These are phyloP conservation scores for Naganishia cerealis DNA, from an alignment of 1,284 basidiomycete species.

Conservation along the genomic window DNA sequence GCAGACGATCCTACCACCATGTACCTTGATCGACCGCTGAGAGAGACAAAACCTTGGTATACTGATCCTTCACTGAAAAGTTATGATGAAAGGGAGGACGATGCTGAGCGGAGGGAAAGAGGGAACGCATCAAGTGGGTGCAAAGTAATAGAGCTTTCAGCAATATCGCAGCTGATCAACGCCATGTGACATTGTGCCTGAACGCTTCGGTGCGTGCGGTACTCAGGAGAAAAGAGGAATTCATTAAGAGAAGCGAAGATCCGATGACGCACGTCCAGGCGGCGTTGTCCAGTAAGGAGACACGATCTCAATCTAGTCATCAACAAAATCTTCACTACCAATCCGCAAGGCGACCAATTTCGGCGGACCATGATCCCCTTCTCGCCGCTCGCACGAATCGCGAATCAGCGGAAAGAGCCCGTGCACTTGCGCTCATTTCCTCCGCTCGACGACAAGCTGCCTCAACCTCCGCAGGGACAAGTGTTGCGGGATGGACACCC, in stretches of 20 bases:
- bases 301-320: conserved; percentile 18
- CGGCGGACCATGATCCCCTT: conserved; percentile 25
- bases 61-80: conserved; percentile 48
- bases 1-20: conserved; percentile 52
- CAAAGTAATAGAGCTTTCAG: not conserved
- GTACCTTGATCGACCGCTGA: conserved; percentile 52
- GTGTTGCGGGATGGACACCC: not conserved
- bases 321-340: conserved; percentile 19
- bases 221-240: conserved; percentile 49
- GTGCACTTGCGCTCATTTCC: conserved; percentile 49
- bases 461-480: not conserved
- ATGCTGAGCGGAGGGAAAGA: conserved; percentile 46
- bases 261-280: conserved; percentile 47
- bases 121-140: conserved; percentile 47
- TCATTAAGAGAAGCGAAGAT: conserved; percentile 46
- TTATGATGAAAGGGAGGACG: conserved; percentile 46
- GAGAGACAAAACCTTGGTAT: conserved; percentile 55
- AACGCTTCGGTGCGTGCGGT: no score
- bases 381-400: conserved; percentile 38
- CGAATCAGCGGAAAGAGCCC: conserved; percentile 47
- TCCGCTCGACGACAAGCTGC: not conserved
- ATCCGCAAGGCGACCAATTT: not conserved
- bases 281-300: conserved; percentile 22
- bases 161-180: not conserved
- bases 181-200: not conserved